phyloP scores from a whole-genome alignment of 202 grass and related monocot species.

The Setaria italica region DNA sequence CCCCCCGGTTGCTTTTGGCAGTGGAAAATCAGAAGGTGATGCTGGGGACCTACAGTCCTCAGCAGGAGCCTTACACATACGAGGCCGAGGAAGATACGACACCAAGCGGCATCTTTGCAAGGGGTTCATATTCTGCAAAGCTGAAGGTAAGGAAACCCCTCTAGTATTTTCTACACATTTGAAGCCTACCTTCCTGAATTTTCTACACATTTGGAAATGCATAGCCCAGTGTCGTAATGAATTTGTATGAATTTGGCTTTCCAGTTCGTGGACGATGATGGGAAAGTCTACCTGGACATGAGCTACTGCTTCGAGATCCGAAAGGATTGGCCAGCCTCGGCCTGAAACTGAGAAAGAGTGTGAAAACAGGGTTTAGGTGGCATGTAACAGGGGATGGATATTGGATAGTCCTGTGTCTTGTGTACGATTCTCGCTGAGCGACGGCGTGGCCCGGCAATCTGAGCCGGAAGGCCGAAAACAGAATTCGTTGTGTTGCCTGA shows the following conservation, averaged over 20 bases:
- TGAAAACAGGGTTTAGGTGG: not conserved
- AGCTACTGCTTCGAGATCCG: slow-evolving; percentile 65
- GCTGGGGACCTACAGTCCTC: slow-evolving; percentile 68
- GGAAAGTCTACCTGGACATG: slow-evolving; percentile 65
- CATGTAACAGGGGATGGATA: not conserved
- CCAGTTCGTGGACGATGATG: slow-evolving; percentile 69
- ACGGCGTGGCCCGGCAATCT: not conserved
- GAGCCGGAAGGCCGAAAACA: not conserved
- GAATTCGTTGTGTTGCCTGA: not conserved
- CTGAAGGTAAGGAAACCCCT: slow-evolving; percentile 45
- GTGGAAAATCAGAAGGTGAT: slow-evolving; percentile 63
- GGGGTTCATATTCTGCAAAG: slow-evolving; percentile 59
- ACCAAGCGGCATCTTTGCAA: slow-evolving; percentile 56
- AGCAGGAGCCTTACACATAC: slow-evolving; percentile 60
- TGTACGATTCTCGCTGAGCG: not conserved
- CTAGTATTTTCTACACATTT: not conserved
- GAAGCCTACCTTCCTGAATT: not conserved
- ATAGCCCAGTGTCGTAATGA: not conserved
- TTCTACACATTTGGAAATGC: not conserved
- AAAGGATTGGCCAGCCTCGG: slow-evolving; percentile 55
- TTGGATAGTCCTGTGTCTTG: not conserved
- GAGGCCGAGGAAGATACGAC: slow-evolving; percentile 68
- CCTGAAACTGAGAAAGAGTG: slow-evolving; percentile 1
- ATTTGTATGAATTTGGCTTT: slow-evolving; percentile 1
- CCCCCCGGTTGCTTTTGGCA: not conserved